Percentiles rank a stretch among this genome's conserved stretches.
These are phyloP conservation scores for Solanum paucissectum DNA, from an alignment of 257 asterid species.

Conservation along the genomic window DNA sequence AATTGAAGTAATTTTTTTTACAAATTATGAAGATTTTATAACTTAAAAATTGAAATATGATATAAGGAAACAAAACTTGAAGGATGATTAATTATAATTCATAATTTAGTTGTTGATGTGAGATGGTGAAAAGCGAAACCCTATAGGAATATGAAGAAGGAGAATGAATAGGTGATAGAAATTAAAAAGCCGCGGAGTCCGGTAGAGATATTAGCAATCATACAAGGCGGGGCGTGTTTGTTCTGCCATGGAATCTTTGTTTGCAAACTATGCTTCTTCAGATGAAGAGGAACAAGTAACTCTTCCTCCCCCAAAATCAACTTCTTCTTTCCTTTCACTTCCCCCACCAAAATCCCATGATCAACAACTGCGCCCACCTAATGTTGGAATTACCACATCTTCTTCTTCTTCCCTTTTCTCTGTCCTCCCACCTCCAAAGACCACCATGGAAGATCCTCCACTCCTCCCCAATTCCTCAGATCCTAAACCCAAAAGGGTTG, in stretches of 20 bases:
- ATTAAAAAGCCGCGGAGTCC: background rate
- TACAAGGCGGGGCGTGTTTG: background rate
- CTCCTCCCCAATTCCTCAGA: background rate
- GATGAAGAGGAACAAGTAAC: conserved; percentile 39
- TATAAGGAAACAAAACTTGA: background rate
- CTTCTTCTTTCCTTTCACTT: background rate
- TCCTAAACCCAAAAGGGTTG: conserved; percentile 42
- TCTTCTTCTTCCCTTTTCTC: conserved; percentile 35
- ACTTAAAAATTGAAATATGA: too few relatives aligned
- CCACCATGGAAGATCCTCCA: background rate
- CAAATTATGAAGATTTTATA: background rate
- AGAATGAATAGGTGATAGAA: background rate
- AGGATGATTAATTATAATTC: too few relatives aligned
- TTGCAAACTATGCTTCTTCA: conserved; percentile 77
- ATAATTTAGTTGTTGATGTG: background rate
- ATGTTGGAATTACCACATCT: background rate
- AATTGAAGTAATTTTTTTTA: too few relatives aligned
- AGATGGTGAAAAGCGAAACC: background rate
- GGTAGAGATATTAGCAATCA: background rate
- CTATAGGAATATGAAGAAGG: background rate
- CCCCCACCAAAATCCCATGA: conserved; percentile 12
- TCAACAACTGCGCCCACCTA: background rate
- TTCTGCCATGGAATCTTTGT: conserved; percentile 40
- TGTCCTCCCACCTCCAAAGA: conserved; percentile 25
- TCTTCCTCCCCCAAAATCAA: background rate